phyloP scores from a whole-genome alignment of 169 alveolate genomes.

The Perkinsus chesapeaki region DNA sequence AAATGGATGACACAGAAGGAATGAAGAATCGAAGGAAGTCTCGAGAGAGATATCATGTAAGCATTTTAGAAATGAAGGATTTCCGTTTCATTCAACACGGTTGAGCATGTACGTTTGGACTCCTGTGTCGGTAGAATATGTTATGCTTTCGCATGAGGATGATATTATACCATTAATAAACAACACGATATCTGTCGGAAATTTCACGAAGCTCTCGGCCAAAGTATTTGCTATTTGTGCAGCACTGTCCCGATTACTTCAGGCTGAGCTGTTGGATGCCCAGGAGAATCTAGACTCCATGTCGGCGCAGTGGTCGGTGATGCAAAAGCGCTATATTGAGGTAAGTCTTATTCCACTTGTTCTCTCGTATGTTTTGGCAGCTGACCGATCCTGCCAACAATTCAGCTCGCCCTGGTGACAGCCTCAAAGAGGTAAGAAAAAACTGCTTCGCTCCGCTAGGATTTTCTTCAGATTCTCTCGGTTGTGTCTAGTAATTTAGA shows the following conservation, averaged over 20 bases:
- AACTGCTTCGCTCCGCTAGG: conserved; percentile 4
- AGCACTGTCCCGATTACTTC: not conserved
- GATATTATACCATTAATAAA: too few relatives aligned
- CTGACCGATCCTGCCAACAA: not conserved
- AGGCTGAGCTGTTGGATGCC: not conserved
- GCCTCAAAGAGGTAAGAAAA: not conserved
- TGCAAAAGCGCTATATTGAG: not conserved
- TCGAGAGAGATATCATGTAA: not conserved
- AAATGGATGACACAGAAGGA: not conserved
- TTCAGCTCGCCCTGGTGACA: not conserved
- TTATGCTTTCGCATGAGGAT: too few relatives aligned
- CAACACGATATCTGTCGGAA: too few relatives aligned
- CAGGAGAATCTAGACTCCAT: not conserved
- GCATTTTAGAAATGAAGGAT: too few relatives aligned
- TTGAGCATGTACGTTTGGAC: too few relatives aligned
- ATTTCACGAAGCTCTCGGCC: too few relatives aligned
- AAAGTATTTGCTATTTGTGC: too few relatives aligned
- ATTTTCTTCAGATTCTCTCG: not conserved
- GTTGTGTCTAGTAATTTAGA: not conserved
- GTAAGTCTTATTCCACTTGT: not conserved
- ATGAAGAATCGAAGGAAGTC: not conserved
- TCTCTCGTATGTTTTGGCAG: not conserved
- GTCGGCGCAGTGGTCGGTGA: not conserved
- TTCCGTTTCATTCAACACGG: too few relatives aligned
- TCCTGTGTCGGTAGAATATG: too few relatives aligned